Evolutionary conservation across 306 rosid species (phyloP), one percentile per base, ranked within the genome.

Genomic region (Calophaca sinica): DNA sequence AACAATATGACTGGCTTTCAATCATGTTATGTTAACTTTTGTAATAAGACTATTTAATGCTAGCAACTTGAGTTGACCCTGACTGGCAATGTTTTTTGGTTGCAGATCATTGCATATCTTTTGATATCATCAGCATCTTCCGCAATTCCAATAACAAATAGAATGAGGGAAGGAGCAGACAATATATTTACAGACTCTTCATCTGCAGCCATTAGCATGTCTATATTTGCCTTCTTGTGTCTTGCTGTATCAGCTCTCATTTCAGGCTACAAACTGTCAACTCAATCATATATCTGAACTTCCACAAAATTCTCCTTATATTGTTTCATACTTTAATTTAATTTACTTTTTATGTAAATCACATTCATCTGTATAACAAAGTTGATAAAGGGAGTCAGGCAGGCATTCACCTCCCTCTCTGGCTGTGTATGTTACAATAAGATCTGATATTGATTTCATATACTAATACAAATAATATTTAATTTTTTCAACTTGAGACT

Each of bases 101-200:
- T 79, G 78, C 88, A 94, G 98, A 79, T 91, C 13, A 81, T 83
- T 81, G 92, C 98, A 3, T 91, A 90, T 77, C 79, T 94, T 15
- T 55, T 90, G 86, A 81, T 94, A 55, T 94, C 98, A 49, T 71
- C 97, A 4, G 86, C 92, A 3, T 94, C 98, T 20, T 50, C 96
- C 0, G 96, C 93, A 0, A 61, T 82, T 70, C 96, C 98, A 2
- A 0, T 85, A 52, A 96, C 92, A 73, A 83, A 92, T 32, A 80
- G 82, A n/a, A 79, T 92, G 86, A 83, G 98, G 59, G 89, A 79
- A 84, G 78, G 82, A 3, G 78, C 80, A 15, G 96, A 92, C 78
- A 88, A 89, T 77, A 73, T 82, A 62, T 91, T 94, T 28, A 82
- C 91, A 7, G 97, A 90, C 74, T 3, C 94, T 33, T 85, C 87